Evolutionary conservation across 2,329 filamentous ascomycete genomes (phyloP).

Genomic region (Paracamarosporium sp.): DNA sequence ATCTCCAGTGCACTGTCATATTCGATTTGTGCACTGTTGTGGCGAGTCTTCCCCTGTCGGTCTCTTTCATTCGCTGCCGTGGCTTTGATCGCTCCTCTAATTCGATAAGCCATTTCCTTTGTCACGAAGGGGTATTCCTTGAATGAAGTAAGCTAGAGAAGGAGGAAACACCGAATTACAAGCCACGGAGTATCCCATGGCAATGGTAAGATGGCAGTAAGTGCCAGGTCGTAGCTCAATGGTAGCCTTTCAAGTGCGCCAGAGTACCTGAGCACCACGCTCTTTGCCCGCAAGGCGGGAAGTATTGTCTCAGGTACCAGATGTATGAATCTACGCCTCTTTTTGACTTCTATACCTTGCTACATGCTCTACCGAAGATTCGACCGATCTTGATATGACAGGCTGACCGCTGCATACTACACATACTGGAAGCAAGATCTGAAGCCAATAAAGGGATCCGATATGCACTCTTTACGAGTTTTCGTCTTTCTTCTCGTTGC

Average conservation of each 20-base stretch:
- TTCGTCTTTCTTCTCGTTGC: neutral
- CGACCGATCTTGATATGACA: neutral
- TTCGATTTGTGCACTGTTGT: too few relatives aligned
- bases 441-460: neutral
- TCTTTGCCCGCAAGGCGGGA: neutral
- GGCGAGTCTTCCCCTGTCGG: too few relatives aligned
- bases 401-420: neutral
- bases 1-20: too few relatives aligned
- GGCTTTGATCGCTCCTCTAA: conserved; percentile 9
- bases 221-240: too few relatives aligned
- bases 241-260: neutral
- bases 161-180: neutral
- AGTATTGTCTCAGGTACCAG: neutral
- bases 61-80: conserved; percentile 1
- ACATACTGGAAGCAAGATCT: neutral
- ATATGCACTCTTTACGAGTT: neutral
- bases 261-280: neutral
- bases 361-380: neutral
- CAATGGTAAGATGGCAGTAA: too few relatives aligned
- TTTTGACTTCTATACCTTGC: neutral
- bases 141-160: neutral
- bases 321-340: neutral
- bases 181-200: neutral
- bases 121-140: neutral
- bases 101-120: neutral